Conservation (phyloP, 176 grass and related monocot genomes). For the Carex parvula region DNA sequence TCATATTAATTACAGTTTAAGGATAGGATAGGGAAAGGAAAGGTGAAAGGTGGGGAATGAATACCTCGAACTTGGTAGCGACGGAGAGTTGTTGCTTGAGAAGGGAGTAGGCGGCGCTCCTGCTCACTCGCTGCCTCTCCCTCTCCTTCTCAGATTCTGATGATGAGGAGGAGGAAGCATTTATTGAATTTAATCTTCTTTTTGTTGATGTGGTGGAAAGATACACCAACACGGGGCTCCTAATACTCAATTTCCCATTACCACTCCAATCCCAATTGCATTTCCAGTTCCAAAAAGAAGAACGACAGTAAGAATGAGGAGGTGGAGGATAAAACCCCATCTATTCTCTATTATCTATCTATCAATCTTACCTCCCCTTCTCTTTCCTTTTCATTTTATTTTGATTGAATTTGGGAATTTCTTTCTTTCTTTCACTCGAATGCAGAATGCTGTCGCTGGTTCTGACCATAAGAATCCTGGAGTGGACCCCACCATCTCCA, state of each 20-base stretch:
- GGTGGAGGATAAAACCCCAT: background rate
- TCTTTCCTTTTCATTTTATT: background rate
- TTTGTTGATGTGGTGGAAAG: too few species aligned
- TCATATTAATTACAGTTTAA: background rate
- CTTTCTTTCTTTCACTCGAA: too few species aligned
- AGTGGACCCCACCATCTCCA: too few species aligned
- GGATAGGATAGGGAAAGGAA: background rate
- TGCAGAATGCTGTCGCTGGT: background rate
- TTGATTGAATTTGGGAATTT: background rate
- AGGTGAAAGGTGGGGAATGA: background rate
- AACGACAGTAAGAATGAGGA: background rate
- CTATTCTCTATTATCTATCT: too few species aligned
- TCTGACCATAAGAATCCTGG: background rate
- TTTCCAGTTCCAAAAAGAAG: background rate
- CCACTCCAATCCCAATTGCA: background rate
- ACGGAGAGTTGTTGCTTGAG: constrained; percentile 77
- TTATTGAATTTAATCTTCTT: background rate
- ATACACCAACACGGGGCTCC: background rate
- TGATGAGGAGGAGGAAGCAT: background rate
- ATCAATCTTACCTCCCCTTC: too few species aligned
- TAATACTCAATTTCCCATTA: background rate
- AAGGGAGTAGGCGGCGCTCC: constrained; percentile 50
- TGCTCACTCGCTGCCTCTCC: constrained; percentile 33
- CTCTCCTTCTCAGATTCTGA: constrained; percentile 10
- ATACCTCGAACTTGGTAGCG: constrained; percentile 65